phyloP scores from a whole-genome alignment of 352 stramenopile genomes.

The Pythium biforme region DNA sequence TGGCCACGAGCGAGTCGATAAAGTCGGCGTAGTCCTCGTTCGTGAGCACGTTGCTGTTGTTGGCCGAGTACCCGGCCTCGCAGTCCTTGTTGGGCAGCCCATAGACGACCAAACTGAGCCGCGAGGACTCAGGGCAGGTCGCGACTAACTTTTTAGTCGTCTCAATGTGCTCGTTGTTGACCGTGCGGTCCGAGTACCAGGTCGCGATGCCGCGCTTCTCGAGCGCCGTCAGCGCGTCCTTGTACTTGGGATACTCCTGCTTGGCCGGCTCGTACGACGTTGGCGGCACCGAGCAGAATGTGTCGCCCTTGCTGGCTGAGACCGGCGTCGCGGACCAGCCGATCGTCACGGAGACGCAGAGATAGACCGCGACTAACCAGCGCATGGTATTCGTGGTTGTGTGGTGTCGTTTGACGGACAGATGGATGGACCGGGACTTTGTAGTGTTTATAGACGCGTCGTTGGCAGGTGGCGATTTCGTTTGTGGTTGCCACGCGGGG shows the following conservation, averaged over 20 bases:
- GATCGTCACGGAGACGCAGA: not conserved
- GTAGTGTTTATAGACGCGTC: not conserved
- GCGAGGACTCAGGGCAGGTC: slow-evolving; percentile 38
- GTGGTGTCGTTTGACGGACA: too few species aligned
- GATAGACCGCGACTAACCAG: slow-evolving; percentile 6
- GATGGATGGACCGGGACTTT: too few species aligned
- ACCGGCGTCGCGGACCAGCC: not conserved
- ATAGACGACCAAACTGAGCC: slow-evolving; percentile 65
- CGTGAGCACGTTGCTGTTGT: slow-evolving; percentile 32
- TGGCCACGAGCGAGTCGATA: slow-evolving; percentile 35
- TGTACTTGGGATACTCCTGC: slow-evolving; percentile 35
- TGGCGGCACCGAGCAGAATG: slow-evolving; percentile 49
- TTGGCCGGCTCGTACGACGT: slow-evolving; percentile 47
- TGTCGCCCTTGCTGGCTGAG: slow-evolving; percentile 27
- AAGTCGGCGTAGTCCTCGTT: slow-evolving; percentile 47
- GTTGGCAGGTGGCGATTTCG: slow-evolving; percentile 3
- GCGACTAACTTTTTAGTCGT: slow-evolving; percentile 32
- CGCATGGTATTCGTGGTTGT: not conserved
- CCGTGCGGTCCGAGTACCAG: slow-evolving; percentile 54
- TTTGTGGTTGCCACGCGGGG: not conserved
- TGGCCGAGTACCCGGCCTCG: slow-evolving; percentile 43
- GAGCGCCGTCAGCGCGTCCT: slow-evolving; percentile 46
- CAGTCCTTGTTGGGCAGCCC: slow-evolving; percentile 80
- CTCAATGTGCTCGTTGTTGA: slow-evolving; percentile 36
- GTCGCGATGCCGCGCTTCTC: slow-evolving; percentile 44